These are phyloP conservation scores for Gaertneriomyces semiglobifer DNA, from an alignment of 192 early-diverging fungal genomes.

Conservation along the genomic window DNA sequence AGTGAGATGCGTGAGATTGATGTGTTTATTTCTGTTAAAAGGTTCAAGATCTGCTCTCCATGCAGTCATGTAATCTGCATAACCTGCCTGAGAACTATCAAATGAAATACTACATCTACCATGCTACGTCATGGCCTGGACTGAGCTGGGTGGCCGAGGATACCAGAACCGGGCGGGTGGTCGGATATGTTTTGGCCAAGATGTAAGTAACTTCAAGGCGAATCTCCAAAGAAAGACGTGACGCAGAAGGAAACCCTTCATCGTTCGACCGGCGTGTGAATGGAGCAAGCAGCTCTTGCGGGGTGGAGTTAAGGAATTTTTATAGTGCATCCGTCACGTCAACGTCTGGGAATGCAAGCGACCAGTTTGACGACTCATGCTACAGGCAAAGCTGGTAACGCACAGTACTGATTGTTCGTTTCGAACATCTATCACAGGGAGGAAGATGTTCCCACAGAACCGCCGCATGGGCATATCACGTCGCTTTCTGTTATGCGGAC, in stretches of 20 bases:
- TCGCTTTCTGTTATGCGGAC: conserved; percentile 94
- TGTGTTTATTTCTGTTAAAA: conserved; percentile 14
- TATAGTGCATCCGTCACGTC: too few relatives aligned
- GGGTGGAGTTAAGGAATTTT: too few relatives aligned
- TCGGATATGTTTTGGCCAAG: conserved; percentile 97
- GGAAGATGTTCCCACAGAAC: conserved; percentile 57
- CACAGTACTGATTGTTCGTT: not conserved
- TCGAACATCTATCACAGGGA: conserved; percentile 60
- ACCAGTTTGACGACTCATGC: too few relatives aligned
- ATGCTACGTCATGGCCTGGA: conserved; percentile 58
- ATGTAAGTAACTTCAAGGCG: conserved; percentile 57
- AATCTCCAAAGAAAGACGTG: too few relatives aligned
- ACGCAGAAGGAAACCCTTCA: too few relatives aligned
- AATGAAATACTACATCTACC: conserved; percentile 93
- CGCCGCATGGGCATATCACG: conserved; percentile 93
- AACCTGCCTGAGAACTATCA: conserved; percentile 99
- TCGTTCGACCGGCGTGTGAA: too few relatives aligned
- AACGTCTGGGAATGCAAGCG: not conserved
- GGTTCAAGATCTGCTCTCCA: conserved; percentile 81
- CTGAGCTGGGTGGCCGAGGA: conserved; percentile 94
- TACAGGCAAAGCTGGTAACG: too few relatives aligned
- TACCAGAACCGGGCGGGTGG: conserved; percentile 75
- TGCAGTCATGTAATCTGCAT: conserved; percentile 96
- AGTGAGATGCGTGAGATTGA: not conserved
- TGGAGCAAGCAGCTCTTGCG: too few relatives aligned